Evolutionary conservation across 169 alveolate genomes (phyloP).

Genomic region (Babesia gibsoni): DNA sequence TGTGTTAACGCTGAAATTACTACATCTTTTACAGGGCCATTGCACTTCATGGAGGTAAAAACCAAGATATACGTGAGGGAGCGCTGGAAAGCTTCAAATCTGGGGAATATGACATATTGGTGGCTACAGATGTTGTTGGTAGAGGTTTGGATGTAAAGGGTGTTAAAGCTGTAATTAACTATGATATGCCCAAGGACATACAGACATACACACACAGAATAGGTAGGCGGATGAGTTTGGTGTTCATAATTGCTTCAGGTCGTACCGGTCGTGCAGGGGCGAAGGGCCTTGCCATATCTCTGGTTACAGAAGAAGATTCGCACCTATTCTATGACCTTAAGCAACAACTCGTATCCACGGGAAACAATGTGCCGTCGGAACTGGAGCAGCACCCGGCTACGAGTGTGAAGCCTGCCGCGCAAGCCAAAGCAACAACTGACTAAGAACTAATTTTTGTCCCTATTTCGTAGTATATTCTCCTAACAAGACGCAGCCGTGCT

Average conservation of each 20-base stretch:
- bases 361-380: slow-evolving; percentile 88
- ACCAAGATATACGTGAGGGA: slow-evolving; percentile 90
- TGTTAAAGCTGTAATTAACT: slow-evolving; percentile 94
- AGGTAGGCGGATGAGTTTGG: slow-evolving; percentile 38
- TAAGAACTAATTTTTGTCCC: too few relatives aligned
- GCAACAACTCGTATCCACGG: slow-evolving; percentile 86
- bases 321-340: slow-evolving; percentile 87
- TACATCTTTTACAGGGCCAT: slow-evolving; percentile 51
- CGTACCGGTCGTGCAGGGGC: slow-evolving; percentile 99
- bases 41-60: slow-evolving; percentile 91
- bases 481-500: too few relatives aligned
- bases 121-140: slow-evolving; percentile 98
- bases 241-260: slow-evolving; percentile 68
- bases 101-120: slow-evolving; percentile 89
- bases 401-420: slow-evolving; percentile 77
- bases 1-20: not conserved
- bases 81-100: slow-evolving; percentile 87
- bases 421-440: slow-evolving; percentile 22
- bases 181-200: slow-evolving; percentile 96
- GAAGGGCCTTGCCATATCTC: slow-evolving; percentile 94
- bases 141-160: slow-evolving; percentile 97
- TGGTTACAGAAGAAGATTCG: slow-evolving; percentile 89
- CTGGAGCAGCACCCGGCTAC: slow-evolving; percentile 86
- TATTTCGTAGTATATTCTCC: too few relatives aligned
- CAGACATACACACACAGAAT: slow-evolving; percentile 93